Evolutionary conservation across 208 protist species (phyloP).

Genomic region (Trypanosoma platydactyli): DNA sequence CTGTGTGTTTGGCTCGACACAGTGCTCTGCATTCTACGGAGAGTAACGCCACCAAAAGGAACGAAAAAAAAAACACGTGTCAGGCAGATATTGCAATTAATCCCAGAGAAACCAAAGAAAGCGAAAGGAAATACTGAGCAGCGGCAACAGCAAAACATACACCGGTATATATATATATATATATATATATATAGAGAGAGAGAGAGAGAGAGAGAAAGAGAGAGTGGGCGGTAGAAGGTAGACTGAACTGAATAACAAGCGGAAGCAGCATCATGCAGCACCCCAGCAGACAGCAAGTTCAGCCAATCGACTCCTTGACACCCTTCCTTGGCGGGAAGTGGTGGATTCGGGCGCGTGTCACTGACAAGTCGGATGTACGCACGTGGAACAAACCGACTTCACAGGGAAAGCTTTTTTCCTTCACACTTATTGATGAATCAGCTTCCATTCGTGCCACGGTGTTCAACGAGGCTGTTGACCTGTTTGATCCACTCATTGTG

Average conservation of each 20-base stretch:
- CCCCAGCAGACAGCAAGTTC: constrained; percentile 75
- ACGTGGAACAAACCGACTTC: constrained; percentile 92
- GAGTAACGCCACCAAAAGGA: too few species aligned
- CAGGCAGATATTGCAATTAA: too few species aligned
- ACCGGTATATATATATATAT: neutral
- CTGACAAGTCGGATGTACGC: constrained; percentile 89
- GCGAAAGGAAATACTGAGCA: too few species aligned
- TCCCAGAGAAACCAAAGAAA: constrained; percentile 5
- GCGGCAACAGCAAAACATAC: neutral
- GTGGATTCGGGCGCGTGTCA: constrained; percentile 90
- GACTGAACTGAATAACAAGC: neutral
- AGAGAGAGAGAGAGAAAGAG: constrained; percentile 3
- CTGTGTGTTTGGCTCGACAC: too few species aligned
- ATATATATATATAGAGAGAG: constrained; percentile 19
- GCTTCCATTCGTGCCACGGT: constrained; percentile 89
- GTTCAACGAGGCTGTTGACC: constrained; percentile 92
- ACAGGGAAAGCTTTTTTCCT: constrained; percentile 92
- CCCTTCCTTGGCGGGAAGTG: constrained; percentile 87
- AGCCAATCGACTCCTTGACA: constrained; percentile 92
- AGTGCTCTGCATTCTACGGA: too few species aligned
- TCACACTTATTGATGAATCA: constrained; percentile 91
- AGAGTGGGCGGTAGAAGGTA: constrained; percentile 1
- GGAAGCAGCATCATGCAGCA: constrained; percentile 40
- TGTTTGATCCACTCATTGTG: constrained; percentile 83
- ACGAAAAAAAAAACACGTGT: neutral